Conservation (phyloP, 2,329 filamentous ascomycete genomes). For the Cytospora schulzeri region DNA sequence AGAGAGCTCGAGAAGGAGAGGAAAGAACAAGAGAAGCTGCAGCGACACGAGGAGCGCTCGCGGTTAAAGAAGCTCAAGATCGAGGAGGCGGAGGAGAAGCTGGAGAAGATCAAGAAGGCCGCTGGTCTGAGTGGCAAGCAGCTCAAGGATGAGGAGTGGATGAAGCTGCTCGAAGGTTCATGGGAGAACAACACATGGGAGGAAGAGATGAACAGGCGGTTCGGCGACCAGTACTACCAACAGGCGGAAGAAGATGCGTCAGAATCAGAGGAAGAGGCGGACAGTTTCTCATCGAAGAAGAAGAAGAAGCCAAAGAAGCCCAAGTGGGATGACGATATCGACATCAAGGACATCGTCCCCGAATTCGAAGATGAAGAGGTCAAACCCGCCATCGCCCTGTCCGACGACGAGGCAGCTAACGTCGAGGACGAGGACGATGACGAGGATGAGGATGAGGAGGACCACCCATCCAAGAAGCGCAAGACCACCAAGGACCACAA, state of each 20-base stretch:
- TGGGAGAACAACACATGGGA: constrained; percentile 94
- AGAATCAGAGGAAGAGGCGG: constrained; percentile 60
- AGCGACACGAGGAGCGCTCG: constrained; percentile 78
- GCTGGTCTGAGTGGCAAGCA: constrained; percentile 74
- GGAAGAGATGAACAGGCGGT: constrained; percentile 81
- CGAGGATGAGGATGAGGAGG: constrained; percentile 43
- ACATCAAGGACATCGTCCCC: constrained; percentile 88
- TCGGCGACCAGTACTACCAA: constrained; percentile 90
- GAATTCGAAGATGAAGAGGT: constrained; percentile 73
- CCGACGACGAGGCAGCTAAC: constrained; percentile 51
- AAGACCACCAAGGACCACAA: constrained; percentile 64
- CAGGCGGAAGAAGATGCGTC: constrained; percentile 62
- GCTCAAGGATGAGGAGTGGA: constrained; percentile 77
- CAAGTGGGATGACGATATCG: constrained; percentile 95
- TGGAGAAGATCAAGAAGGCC: constrained; percentile 85
- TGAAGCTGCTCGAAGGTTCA: constrained; percentile 78
- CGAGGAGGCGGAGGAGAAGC: constrained; percentile 85
- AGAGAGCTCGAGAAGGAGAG: constrained; percentile 76
- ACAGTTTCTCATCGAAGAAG: constrained; percentile 58
- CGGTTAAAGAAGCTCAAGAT: constrained; percentile 85
- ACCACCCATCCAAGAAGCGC: constrained; percentile 54
- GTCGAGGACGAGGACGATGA: constrained; percentile 40
- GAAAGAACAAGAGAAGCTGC: constrained; percentile 76
- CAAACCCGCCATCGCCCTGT: constrained; percentile 57
- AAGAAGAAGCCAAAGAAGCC: constrained; percentile 76